A percentile compares a stretch with the other conserved stretches of the same genome.
phyloP scores from a whole-genome alignment of 2,329 filamentous ascomycete species.

The Claviceps arundinis region DNA sequence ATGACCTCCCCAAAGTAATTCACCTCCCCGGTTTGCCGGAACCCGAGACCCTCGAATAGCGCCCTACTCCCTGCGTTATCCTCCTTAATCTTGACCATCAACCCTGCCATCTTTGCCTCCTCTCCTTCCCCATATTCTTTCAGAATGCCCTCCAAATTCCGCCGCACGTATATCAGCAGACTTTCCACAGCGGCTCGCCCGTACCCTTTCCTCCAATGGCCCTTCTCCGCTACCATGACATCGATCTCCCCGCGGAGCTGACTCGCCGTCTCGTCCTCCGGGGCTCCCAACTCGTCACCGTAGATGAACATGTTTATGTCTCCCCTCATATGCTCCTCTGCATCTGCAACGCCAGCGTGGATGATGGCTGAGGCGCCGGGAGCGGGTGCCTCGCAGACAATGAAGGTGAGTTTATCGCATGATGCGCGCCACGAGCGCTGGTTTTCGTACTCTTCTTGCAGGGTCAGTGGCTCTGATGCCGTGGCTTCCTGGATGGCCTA shows the following conservation, averaged over 20 bases:
- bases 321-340: constrained; percentile 47
- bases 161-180: constrained; percentile 56
- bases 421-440: constrained; percentile 76
- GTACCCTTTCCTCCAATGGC: constrained; percentile 46
- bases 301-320: constrained; percentile 75
- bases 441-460: constrained; percentile 80
- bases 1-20: constrained; percentile 50
- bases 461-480: constrained; percentile 69
- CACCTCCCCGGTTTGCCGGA: constrained; percentile 34
- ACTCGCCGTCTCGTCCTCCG: constrained; percentile 1
- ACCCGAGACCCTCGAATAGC: constrained; percentile 39
- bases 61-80: constrained; percentile 37
- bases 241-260: constrained; percentile 58
- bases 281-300: constrained; percentile 1
- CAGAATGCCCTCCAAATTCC: constrained; percentile 40
- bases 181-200: constrained; percentile 52
- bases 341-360: constrained; percentile 36
- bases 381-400: constrained; percentile 48
- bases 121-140: constrained; percentile 21
- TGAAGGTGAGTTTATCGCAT: constrained; percentile 83
- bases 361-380: not conserved
- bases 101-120: constrained; percentile 9
- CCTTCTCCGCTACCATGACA: constrained; percentile 63
- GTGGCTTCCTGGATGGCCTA: constrained; percentile 70
- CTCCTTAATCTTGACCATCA: constrained; percentile 48